Percentiles rank a stretch among this genome's conserved stretches.
Evolutionary conservation across 345 rosid species (phyloP).

Genomic region (Pistacia atlantica): DNA sequence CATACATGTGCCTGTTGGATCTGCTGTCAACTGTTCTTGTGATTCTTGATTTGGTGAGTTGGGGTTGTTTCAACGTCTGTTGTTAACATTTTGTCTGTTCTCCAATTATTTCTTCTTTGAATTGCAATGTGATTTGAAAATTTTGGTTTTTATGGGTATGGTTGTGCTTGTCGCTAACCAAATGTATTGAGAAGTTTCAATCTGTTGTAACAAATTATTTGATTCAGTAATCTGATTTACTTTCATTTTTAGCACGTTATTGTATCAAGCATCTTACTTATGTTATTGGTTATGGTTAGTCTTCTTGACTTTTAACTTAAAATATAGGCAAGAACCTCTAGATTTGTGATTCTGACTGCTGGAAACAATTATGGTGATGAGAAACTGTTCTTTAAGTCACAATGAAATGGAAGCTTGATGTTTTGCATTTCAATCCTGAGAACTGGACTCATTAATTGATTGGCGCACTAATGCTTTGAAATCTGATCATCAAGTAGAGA

Average conservation of each 20-base stretch:
- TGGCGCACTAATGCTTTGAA: not conserved
- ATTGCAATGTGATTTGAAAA: not conserved
- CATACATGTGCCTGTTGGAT: conserved; percentile 43
- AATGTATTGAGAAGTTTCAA: not conserved
- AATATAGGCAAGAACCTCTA: not conserved
- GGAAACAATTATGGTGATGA: not conserved
- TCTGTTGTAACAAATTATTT: not conserved
- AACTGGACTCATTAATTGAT: not conserved
- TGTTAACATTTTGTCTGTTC: not conserved
- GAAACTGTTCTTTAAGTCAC: not conserved
- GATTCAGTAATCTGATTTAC: not conserved
- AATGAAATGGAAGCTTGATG: not conserved
- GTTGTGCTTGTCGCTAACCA: not conserved
- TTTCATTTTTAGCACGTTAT: not conserved
- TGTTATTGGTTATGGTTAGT: not conserved
- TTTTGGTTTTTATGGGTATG: not conserved
- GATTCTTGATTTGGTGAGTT: conserved; percentile 30
- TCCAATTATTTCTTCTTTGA: not conserved
- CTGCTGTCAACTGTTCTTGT: conserved; percentile 35
- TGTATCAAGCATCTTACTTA: not conserved
- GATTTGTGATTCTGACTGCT: not conserved
- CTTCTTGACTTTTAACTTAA: not conserved
- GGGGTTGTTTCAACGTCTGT: not conserved
- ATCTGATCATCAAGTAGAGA: not conserved
- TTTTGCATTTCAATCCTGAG: not conserved